These are phyloP conservation scores for Colletotrichum limetticola DNA, from an alignment of 2,329 filamentous ascomycete species.

Conservation along the genomic window DNA sequence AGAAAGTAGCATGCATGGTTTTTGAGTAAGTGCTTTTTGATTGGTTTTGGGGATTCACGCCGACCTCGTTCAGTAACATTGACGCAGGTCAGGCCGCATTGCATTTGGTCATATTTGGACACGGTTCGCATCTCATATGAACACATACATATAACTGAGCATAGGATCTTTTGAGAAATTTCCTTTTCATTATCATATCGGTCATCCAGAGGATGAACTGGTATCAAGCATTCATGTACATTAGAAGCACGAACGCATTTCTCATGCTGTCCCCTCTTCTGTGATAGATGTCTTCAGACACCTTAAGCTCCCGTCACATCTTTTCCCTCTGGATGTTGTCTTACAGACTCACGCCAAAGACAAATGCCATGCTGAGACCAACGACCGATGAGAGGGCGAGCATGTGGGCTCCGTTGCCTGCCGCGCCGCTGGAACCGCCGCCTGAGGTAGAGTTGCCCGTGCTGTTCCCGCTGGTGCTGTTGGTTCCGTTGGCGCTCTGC, in stretches of 20 bases:
- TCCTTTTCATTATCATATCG: not conserved
- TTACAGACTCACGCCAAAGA: constrained; percentile 49
- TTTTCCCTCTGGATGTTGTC: not conserved
- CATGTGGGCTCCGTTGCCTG: constrained; percentile 35
- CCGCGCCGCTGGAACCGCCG: constrained; percentile 28
- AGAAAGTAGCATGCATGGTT: not conserved
- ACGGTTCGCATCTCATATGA: not conserved
- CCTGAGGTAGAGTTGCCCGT: constrained; percentile 24
- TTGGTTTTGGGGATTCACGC: not conserved
- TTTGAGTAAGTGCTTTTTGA: not conserved
- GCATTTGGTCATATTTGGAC: not conserved
- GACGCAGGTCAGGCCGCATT: not conserved
- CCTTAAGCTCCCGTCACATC: no score
- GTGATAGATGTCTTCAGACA: not conserved
- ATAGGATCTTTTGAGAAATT: not conserved
- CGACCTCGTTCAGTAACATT: not conserved
- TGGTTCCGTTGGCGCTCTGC: constrained; percentile 39
- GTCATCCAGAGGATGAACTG: constrained; percentile 16
- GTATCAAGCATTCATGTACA: constrained; percentile 36
- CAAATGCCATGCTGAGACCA: constrained; percentile 51
- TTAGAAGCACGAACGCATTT: constrained; percentile 29
- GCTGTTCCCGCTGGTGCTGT: constrained; percentile 15
- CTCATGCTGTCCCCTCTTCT: constrained; percentile 12
- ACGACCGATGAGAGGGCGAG: constrained; percentile 47
- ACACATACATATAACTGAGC: not conserved